phyloP scores from a whole-genome alignment of 257 asterid genomes.

The Gentiana dahurica region DNA sequence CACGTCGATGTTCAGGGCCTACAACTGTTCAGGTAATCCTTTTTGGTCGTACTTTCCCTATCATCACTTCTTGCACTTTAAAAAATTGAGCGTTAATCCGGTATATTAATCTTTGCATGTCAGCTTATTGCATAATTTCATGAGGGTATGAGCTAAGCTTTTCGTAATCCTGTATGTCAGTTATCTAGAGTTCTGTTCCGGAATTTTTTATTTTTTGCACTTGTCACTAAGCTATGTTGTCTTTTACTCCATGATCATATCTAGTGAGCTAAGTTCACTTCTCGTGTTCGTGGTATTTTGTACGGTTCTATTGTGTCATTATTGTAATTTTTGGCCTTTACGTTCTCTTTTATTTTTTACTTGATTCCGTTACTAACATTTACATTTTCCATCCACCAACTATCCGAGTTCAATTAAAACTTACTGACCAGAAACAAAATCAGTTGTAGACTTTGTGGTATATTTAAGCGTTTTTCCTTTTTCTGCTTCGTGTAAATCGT shows the following conservation, averaged over 20 bases:
- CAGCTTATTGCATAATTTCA: too few species aligned
- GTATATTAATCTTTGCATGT: too few species aligned
- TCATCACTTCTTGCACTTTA: not conserved
- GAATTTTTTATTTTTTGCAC: not conserved
- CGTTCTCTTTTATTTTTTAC: constrained; percentile 4
- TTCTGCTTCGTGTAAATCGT: too few species aligned
- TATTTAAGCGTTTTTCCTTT: not conserved
- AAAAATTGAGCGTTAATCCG: not conserved
- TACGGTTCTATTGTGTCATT: not conserved
- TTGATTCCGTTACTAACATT: too few species aligned
- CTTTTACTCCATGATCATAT: not conserved
- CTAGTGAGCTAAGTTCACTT: not conserved
- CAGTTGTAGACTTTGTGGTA: constrained; percentile 2
- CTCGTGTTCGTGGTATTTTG: constrained; percentile 1
- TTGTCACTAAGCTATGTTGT: not conserved
- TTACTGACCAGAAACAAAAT: constrained; percentile 3
- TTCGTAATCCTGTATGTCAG: too few species aligned
- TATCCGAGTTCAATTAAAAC: constrained; percentile 3
- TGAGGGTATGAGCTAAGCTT: too few species aligned
- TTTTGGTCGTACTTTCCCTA: not conserved
- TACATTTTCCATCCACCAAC: constrained; percentile 8
- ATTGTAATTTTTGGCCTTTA: not conserved
- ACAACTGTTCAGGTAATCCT: not conserved
- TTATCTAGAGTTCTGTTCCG: not conserved
- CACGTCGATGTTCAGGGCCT: not conserved